Conservation (phyloP, 140 eudicot species). For the Ambrosia hybrid region DNA sequence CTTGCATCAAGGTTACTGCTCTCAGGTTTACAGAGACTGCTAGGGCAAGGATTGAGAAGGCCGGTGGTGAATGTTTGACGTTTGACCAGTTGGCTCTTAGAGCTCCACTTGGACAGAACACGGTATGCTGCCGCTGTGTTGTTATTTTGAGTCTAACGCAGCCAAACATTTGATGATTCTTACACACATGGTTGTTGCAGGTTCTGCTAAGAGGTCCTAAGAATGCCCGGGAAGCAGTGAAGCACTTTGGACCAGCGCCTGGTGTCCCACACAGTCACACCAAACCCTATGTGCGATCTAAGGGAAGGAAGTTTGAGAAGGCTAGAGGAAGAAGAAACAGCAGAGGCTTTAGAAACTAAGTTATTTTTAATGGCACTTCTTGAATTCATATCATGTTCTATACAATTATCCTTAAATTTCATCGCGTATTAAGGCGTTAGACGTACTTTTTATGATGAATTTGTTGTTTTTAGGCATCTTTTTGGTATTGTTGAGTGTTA, state of each 20-base stretch:
- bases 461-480: neutral
- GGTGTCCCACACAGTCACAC: constrained; percentile 50
- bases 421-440: neutral
- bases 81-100: neutral
- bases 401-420: neutral
- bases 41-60: neutral
- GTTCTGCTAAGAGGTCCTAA: constrained; percentile 48
- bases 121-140: neutral
- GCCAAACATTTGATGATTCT: neutral
- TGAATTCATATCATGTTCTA: neutral
- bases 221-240: constrained; percentile 42
- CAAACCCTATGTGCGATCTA: constrained; percentile 42
- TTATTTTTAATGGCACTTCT: neutral
- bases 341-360: constrained; percentile 39
- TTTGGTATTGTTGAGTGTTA: neutral
- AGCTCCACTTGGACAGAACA: neutral
- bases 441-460: neutral
- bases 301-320: constrained; percentile 31
- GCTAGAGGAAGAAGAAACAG: constrained; percentile 46
- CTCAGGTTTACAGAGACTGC: constrained; percentile 56
- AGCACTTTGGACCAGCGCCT: constrained; percentile 46
- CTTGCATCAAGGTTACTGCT: constrained; percentile 52
- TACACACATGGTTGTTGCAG: constrained; percentile 13
- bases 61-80: neutral
- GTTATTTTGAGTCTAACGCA: neutral